Base-by-base conservation (phyloP, 352 stramenopile species). In the Globisporangium iwayamae region DNA sequence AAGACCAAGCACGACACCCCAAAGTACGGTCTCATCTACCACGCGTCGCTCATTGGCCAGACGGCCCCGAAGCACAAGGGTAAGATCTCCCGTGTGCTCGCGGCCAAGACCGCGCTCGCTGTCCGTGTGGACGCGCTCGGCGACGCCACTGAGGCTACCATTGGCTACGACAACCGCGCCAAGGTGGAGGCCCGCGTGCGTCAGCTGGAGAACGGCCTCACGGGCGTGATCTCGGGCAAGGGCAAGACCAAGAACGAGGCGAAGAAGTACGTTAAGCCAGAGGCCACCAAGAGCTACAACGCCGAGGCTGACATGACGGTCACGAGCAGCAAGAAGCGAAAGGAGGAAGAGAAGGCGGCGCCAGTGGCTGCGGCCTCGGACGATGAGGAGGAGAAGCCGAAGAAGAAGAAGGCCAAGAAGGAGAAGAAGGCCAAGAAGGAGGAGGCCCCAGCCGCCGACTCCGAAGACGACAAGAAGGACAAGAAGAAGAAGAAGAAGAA, bases 21-120 rank as follows among this genome's bases (percentile, higher is more conserved):
- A 9, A 99, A 99, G 81, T 99, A 99, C 79, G 98, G 98, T 81
- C 87, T 99, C n/a, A 99, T 99, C 73, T 99, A 99, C 79, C 98
- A 99, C 81, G 97, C 98, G 5, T 99, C 95, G 63, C 81, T 99
- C 8, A 99, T 99, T 63, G 98, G 98, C 38, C 98, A 99, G 78
- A 98, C 97, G 1, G 89, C 93, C n/a, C 94, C 97, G 3, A 99
- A 99, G 87, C 93, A 99, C 83, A 99, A 99, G 87, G 98, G 98
- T 67, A 99, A 99, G 77, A 99, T 99, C 65, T 98, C 86, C 66
- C 94, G 98, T 65, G 96, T 99, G 22, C 79, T 99, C 54, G 98
- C 98, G 14, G 97, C 96, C 60, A 99, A 99, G 88, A 98, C 94
- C 32, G 79, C 98, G 25, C 80, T 99, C 18, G 97, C 97, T n/a